Evolutionary conservation across 352 stramenopile species (phyloP), one percentile per base, ranked within the genome.

Genomic region (Thalassiosira mediterranea): DNA sequence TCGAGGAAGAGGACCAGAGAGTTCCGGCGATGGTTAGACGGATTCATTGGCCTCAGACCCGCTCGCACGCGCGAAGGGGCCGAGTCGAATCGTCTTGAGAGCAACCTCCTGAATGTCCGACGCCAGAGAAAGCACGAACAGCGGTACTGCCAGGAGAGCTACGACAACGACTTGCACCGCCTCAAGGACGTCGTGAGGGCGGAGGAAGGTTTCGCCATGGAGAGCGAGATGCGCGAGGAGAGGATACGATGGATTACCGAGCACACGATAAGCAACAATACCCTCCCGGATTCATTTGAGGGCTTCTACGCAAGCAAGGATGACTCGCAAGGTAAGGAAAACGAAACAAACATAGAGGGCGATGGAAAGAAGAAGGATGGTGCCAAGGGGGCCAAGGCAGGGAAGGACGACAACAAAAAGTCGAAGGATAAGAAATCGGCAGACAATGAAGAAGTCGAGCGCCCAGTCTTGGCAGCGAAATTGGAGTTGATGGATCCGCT

Each of bases 151-250:
- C 93, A 94, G 66, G 94, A 97, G 42, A 94, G 93, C 51, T 98
- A 98, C 79, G 86, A 94, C 28, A 81, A 89, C 19, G 95, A 95
- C 10, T 81, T 98, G 1, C 74, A 90, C 26, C 92, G 96, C 15
- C 79, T 98, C 7, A 95, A 97, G 59, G 65, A 87, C 44, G 62
- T 88, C 10, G 76, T 91, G 8, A 25, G 49, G 54, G 77, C 87
- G 44, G 95, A 98, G 70, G 95, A 98, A 72, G 95, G 95, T 0
- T 95, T 95, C 49, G 93, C 96, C 56, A 97, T 98, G 91, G 92
- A 95, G 72, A 94, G 96, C 68, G 89, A 88, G 47, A 87, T 98
- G 82, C 85, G 96, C 21, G 94, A 97, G 52, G 94, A 97, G 72
- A 83, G 95, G n/a, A 94, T 94, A 19, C 81, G 89, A 38, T 98